Base-by-base conservation (phyloP, 352 stramenopile species). In the Globisporangium apiculatum region DNA sequence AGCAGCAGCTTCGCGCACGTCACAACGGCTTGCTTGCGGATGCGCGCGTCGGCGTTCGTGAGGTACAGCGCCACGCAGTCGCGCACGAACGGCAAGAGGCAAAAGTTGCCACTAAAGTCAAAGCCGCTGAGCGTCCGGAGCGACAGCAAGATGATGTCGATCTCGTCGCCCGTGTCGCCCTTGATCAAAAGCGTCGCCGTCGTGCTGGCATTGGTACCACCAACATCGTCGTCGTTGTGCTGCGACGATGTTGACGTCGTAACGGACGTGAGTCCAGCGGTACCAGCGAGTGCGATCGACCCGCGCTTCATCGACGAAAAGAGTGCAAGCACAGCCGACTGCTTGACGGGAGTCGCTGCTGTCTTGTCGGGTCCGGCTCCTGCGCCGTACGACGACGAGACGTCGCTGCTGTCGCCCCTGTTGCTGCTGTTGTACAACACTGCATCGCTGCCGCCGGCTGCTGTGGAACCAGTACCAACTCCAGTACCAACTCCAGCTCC, bases 71-170 rank as follows among this genome's bases (percentile, higher is more conserved):
- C 73, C 41, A 98, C 93, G 37, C 97, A 96, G 64, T 99, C 89
- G 17, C 92, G 81, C 12, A 98, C 87, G 71, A 99, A 98, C 7
- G 96, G 95, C 46, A 99, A 66, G 7, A 99, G 67, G 52, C 89
- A 96, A 50, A 98, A 94, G n/a, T 79, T 92, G 11, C 88, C 83
- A 53, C 86, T 88, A 55, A 97, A 95, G 57, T 89, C 81, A 67
- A 99, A 98, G 53, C 83, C 95, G 57, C 93, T 93, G 15, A 99
- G 70, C 7, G 97, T 98, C 41, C 83, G 77, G 5, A 99, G 67
- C 43, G 92, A 97, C 48, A 99, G 71, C 45, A 98, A 68, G 45
- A 91, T 87, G 1, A 71, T 79, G 38, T 88, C 72, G 52, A 89
- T 79, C 67, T 93, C 81, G 37, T 90, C 79, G 3, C 66, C 63